Percentiles rank a stretch among this genome's conserved stretches.
Evolutionary conservation across 495 filamentous ascomycete species (phyloP).

Genomic region (Penicillium herquei): DNA sequence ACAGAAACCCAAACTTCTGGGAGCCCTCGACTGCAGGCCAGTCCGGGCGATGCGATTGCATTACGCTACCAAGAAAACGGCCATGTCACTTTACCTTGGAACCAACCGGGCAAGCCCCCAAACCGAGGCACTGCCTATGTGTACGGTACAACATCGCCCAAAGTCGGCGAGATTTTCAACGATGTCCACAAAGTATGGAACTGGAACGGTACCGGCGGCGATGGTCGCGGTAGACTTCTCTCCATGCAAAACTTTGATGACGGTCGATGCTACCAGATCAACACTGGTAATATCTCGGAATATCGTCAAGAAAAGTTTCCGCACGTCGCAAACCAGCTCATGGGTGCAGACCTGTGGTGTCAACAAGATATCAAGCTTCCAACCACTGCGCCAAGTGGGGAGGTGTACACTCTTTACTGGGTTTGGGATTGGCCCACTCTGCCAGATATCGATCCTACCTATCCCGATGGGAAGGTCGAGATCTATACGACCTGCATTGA

Average conservation of each 20-base stretch:
- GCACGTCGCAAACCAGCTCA: slow-evolving; percentile 39
- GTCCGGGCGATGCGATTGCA: slow-evolving; percentile 67
- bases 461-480: slow-evolving; percentile 59
- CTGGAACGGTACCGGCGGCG: slow-evolving; percentile 69
- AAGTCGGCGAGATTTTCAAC: slow-evolving; percentile 57
- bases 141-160: slow-evolving; percentile 73
- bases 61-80: slow-evolving; percentile 83
- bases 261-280: slow-evolving; percentile 76
- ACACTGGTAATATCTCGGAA: slow-evolving; percentile 48
- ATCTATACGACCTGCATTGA: slow-evolving; percentile 84
- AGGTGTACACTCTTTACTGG: slow-evolving; percentile 78
- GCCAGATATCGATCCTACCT: slow-evolving; percentile 39
- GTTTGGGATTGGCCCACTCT: slow-evolving; percentile 84
- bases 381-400: slow-evolving; percentile 47
- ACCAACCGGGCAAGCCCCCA: slow-evolving; percentile 58
- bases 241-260: slow-evolving; percentile 78
- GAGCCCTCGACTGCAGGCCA: slow-evolving; percentile 63
- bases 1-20: slow-evolving; percentile 52
- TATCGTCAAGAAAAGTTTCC: slow-evolving; percentile 53
- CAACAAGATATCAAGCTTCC: slow-evolving; percentile 77
- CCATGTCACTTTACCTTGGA: slow-evolving; percentile 68
- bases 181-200: slow-evolving; percentile 75
- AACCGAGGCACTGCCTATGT: slow-evolving; percentile 76
- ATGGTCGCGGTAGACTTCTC: slow-evolving; percentile 69
- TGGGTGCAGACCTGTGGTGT: slow-evolving; percentile 63